These are phyloP conservation scores for Boeremia lycopersici DNA, from an alignment of 2,329 filamentous ascomycete genomes.

Conservation along the genomic window DNA sequence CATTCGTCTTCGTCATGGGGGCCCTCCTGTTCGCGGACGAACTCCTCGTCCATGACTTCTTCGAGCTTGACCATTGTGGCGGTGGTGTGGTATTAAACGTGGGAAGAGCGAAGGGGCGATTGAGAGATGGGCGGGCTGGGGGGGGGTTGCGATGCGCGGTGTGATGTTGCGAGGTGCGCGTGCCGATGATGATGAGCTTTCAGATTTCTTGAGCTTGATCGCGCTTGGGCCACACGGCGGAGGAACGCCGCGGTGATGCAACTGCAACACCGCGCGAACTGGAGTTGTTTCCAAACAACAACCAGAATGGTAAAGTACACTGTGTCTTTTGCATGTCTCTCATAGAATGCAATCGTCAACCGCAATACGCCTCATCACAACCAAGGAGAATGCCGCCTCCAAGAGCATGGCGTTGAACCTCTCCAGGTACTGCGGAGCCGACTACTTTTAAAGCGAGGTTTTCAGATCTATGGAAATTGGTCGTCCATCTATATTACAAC, in stretches of 20 bases:
- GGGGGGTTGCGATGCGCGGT: conserved; percentile 7
- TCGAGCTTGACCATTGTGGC: conserved; percentile 90
- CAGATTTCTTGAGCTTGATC: conserved; percentile 14
- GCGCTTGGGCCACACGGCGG: not conserved
- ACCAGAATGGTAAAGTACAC: too few species aligned
- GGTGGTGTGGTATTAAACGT: conserved; percentile 4
- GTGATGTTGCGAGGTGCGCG: conserved; percentile 3
- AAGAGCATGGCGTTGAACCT: too few species aligned
- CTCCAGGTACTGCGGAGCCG: too few species aligned
- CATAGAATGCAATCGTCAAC: too few species aligned
- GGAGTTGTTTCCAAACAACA: too few species aligned
- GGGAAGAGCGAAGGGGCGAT: not conserved
- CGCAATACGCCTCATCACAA: too few species aligned
- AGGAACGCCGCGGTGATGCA: conserved; percentile 2
- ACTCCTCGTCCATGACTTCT: conserved; percentile 96
- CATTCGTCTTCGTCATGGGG: conserved; percentile 80
- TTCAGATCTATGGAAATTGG: too few species aligned
- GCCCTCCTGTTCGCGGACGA: conserved; percentile 73
- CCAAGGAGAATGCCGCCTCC: too few species aligned
- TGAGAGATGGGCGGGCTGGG: not conserved
- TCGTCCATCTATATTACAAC: too few species aligned
- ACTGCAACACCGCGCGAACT: not conserved
- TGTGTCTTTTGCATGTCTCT: too few species aligned
- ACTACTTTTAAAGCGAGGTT: too few species aligned
- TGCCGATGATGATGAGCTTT: conserved; percentile 15